Conservation (phyloP, 805 yeast species). For the Tetrapisispora iriomotensis region DNA sequence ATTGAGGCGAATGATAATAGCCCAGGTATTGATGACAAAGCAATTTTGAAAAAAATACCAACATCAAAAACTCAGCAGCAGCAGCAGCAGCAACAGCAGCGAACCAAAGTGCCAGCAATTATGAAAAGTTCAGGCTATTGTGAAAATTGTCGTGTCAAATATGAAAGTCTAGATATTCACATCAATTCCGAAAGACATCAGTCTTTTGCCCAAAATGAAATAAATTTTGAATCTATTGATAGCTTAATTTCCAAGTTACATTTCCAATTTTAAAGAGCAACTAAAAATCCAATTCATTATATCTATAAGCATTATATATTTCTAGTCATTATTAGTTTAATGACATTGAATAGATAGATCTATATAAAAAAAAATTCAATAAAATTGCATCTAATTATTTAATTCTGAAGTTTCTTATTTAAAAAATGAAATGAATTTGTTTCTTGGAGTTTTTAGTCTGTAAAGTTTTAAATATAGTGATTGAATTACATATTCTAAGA, state of each 20-base stretch:
- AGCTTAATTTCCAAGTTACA: constrained; percentile 42
- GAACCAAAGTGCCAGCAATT: background rate
- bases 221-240: constrained; percentile 72
- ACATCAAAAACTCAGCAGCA: constrained; percentile 5
- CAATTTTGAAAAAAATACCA: constrained; percentile 1
- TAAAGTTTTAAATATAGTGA: no score
- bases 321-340: no score
- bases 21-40: background rate
- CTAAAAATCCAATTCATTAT: background rate
- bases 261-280: constrained; percentile 17
- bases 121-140: constrained; percentile 60
- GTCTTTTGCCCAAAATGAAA: constrained; percentile 62
- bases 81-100: constrained; percentile 5
- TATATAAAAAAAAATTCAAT: no score
- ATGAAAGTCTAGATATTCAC: constrained; percentile 72
- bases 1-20: background rate
- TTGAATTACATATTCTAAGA: background rate
- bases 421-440: no score
- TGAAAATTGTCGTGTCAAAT: constrained; percentile 83
- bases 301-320: background rate
- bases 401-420: no score
- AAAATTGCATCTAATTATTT: no score
- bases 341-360: no score
- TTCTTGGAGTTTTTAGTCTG: no score
- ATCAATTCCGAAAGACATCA: constrained; percentile 59